Conservation (phyloP, 148 eudicot species). For the Suaeda aralocaspica region DNA sequence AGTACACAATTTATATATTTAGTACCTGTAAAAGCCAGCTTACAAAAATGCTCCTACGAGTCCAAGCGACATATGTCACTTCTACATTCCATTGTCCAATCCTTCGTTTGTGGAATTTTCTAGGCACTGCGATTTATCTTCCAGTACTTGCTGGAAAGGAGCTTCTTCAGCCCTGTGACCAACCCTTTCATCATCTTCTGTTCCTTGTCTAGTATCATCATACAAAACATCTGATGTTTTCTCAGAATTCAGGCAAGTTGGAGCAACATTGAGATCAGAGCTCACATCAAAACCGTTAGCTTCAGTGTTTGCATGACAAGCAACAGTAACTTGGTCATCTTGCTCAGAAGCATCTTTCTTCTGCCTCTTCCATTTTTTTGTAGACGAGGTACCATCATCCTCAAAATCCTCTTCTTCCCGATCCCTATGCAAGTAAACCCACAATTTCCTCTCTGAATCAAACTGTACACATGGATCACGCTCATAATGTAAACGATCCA, state of each 20-base stretch:
- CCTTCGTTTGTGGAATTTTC: conserved; percentile 52
- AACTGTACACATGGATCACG: conserved; percentile 94
- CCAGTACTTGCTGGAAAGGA: conserved; percentile 28
- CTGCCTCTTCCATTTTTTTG: conserved; percentile 93
- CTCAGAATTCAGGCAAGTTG: conserved; percentile 39
- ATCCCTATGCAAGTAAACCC: conserved; percentile 92
- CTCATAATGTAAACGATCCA: conserved; percentile 97
- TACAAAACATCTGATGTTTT: conserved; percentile 27
- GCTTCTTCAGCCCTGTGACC: conserved; percentile 36
- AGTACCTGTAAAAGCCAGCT: conserved; percentile 29
- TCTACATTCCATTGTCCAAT: conserved; percentile 45
- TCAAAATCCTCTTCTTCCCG: conserved; percentile 98
- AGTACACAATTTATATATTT: background rate
- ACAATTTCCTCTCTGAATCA: conserved; percentile 83
- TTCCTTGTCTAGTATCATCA: conserved; percentile 31
- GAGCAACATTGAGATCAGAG: conserved; percentile 60
- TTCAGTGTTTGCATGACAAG: conserved; percentile 50
- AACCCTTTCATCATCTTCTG: conserved; percentile 39
- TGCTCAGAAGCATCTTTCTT: conserved; percentile 80
- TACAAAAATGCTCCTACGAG: conserved; percentile 30
- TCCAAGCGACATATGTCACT: conserved; percentile 34
- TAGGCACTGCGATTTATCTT: conserved; percentile 43
- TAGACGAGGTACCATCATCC: conserved; percentile 96
- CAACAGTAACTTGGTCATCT: conserved; percentile 64
- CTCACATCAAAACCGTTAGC: conserved; percentile 51